Evolutionary conservation across 352 stramenopile genomes (phyloP), one percentile per base, ranked within the genome.

Genomic region (Hyaloperonospora brassicae): DNA sequence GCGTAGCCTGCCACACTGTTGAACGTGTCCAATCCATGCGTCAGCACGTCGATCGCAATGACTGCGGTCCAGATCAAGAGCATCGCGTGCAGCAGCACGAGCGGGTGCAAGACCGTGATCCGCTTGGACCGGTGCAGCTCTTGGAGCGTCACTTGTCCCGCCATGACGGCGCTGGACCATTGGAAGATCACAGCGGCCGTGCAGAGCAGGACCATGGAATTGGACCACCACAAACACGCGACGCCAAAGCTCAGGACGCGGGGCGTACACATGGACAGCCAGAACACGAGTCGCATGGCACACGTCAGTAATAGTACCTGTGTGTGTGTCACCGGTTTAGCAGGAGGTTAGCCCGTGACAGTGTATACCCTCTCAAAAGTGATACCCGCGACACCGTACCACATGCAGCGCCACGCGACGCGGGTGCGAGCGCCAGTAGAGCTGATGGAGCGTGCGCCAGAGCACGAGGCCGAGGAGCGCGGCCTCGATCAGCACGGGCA

Each of bases 161-260:
- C 78, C 1, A 66, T 79, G 11, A 82, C 71, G 21, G 78, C 75
- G 46, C 62, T 76, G 17, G 75, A 80, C 75, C 75, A 86, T 52
- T 86, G 75, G 50, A 86, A 72, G 36, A 88, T 84, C 49, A 88
- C 75, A 1, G 71, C 69, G 7, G 73, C 78, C 27, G 70, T 85
- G 50, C 78, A 86, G 34, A 88, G 63, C 57, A 88, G 39, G 10
- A 88, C 57, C 34, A 88, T 58, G 48, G 78, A 82, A 56, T 88
- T 86, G 55, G 66, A 68, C 68, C 64, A 82, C 66, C 65, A 73
- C 13, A 86, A 54, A 43, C 75, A 61, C 24, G 78, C 73, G 12
- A 76, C 30, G 1, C 71, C 73, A 0, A 58, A 14, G 0, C 61
- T 52, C 21, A 80, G 53, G 7, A 86, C 50, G 8, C 22, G 7